A percentile compares a stretch with the other conserved stretches of the same genome.
These are phyloP conservation scores for Daldinia eschscholtzii DNA, from an alignment of 2,329 filamentous ascomycete genomes.

Conservation along the genomic window DNA sequence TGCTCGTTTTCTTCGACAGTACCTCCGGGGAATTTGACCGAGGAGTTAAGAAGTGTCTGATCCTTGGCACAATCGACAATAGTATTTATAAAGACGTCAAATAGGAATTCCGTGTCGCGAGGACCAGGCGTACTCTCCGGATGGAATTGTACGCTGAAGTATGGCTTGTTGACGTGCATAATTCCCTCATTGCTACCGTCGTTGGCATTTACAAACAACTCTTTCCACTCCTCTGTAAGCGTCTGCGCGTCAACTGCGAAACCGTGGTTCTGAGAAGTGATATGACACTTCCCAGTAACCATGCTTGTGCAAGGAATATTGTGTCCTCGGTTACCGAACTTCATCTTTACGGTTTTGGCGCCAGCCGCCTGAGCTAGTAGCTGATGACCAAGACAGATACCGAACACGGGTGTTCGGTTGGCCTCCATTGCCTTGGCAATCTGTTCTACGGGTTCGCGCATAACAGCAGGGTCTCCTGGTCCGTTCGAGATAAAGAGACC, in stretches of 20 bases:
- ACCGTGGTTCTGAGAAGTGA: conserved; percentile 98
- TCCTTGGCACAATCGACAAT: conserved; percentile 80
- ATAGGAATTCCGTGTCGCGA: conserved; percentile 94
- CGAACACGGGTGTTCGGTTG: conserved; percentile 88
- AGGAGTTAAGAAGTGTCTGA: conserved; percentile 73
- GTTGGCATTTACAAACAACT: conserved; percentile 98
- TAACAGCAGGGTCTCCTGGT: conserved; percentile 91
- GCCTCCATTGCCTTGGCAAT: conserved; percentile 81
- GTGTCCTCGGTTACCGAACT: conserved; percentile 98
- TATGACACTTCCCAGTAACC: conserved; percentile 96
- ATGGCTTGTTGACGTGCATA: conserved; percentile 84
- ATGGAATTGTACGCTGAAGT: conserved; percentile 99
- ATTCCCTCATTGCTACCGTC: conserved; percentile 99
- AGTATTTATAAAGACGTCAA: conserved; percentile 94
- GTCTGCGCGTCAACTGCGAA: conserved; percentile 88
- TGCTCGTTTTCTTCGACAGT: conserved; percentile 82
- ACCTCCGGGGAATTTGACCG: conserved; percentile 90
- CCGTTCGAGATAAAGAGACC: conserved; percentile 98
- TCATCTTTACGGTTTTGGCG: conserved; percentile 92
- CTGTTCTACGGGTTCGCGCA: conserved; percentile 83
- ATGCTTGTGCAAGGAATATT: conserved; percentile 98
- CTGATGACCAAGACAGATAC: conserved; percentile 96
- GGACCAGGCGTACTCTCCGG: conserved; percentile 97
- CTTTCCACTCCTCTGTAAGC: conserved; percentile 84
- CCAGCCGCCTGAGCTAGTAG: conserved; percentile 89